A percentile compares a stretch with the other conserved stretches of the same genome.
Conservation (phyloP, 768 basidiomycete species). For the Tylopilus plumbeoviolaceoides region DNA sequence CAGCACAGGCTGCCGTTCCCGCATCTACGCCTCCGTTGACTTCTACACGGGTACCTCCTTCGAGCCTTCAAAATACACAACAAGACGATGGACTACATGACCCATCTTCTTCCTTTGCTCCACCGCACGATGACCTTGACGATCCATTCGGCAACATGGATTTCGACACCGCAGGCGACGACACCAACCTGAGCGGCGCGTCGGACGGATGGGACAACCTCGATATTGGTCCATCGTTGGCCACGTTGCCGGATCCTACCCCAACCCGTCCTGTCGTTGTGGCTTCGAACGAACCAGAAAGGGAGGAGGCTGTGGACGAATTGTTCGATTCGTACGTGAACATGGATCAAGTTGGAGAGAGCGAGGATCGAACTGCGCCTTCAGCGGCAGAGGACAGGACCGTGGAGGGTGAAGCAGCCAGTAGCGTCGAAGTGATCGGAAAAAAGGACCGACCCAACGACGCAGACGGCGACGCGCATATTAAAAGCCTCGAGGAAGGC, state of each 20-base stretch:
- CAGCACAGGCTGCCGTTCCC: not conserved
- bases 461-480: not conserved
- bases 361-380: not conserved
- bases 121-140: constrained; percentile 10
- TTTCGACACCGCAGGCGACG: constrained; percentile 11
- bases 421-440: not conserved
- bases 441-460: not conserved
- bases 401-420: not conserved
- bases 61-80: not conserved
- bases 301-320: constrained; percentile 7
- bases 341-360: constrained; percentile 14
- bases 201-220: constrained; percentile 5
- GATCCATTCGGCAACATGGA: constrained; percentile 10
- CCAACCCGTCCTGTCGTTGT: not conserved
- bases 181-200: not conserved
- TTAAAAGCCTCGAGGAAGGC: constrained; percentile 10
- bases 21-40: not conserved
- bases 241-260: not conserved
- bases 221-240: constrained; percentile 9
- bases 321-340: constrained; percentile 24
- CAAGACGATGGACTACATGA: not conserved
- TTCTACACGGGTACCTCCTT: not conserved
- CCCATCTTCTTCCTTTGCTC: constrained; percentile 2
- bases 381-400: not conserved
- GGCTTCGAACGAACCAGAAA: not conserved